phyloP scores from a whole-genome alignment of 2,329 filamentous ascomycete genomes.

The Neoscytalidium dimidiatum region DNA sequence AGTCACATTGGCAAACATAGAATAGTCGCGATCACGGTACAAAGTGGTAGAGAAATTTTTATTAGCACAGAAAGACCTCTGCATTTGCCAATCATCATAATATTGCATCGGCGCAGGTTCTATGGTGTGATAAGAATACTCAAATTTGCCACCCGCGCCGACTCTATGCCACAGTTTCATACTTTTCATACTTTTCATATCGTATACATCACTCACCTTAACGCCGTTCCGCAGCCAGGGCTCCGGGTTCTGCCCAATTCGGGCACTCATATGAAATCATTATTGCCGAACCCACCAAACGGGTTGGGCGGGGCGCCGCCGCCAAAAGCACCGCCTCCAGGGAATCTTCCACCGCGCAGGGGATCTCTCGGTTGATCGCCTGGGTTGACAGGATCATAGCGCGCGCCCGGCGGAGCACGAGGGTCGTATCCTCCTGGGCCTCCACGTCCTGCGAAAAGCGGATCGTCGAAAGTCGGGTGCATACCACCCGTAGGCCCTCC shows the following conservation, averaged over 20 bases:
- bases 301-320: constrained; percentile 57
- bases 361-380: constrained; percentile 45
- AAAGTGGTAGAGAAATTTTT: too few relatives aligned
- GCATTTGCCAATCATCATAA: too few relatives aligned
- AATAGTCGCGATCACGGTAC: too few relatives aligned
- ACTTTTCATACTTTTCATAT: too few relatives aligned
- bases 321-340: constrained; percentile 20
- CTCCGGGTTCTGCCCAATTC: too few relatives aligned
- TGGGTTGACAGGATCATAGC: constrained; percentile 79
- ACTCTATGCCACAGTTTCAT: not conserved
- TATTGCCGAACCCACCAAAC: constrained; percentile 61
- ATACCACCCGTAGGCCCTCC: constrained; percentile 75
- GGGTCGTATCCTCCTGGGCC: constrained; percentile 61
- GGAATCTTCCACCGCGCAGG: constrained; percentile 26
- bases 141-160: not conserved
- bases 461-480: constrained; percentile 95
- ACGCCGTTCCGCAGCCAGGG: too few relatives aligned
- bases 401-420: constrained; percentile 80
- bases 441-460: constrained; percentile 68
- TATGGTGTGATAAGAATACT: not conserved
- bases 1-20: too few relatives aligned
- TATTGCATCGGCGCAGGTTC: not conserved
- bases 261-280: constrained; percentile 61
- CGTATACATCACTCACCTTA: too few relatives aligned
- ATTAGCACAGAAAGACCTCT: too few relatives aligned